Evolutionary conservation across 768 basidiomycete genomes (phyloP), one percentile per base, ranked within the genome.

Genomic region (Mycena alexandri): DNA sequence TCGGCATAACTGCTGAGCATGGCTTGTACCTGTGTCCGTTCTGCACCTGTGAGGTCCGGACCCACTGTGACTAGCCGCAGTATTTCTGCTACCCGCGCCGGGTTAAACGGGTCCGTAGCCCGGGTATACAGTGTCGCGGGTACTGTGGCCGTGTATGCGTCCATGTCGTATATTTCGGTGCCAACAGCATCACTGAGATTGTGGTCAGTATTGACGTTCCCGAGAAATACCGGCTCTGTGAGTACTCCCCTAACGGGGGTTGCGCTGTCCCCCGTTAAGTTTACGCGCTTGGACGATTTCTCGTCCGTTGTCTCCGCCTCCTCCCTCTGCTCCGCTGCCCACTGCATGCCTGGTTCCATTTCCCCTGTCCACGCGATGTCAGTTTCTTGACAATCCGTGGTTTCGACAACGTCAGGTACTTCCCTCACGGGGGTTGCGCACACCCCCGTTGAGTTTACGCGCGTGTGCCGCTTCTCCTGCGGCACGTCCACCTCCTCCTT

Each of bases 1-100:
- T 84, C 82, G 0, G 83, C 80, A 56, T 74, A 83, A 52, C 78
- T 62, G 0, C 8, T 41, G 0, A 85, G 33, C 3, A 83, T 54
- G 0, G 38, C 59, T 0, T 48, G 21, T 0, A 83, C 77, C 14
- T 65, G 17, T 3, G 12, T 14, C 3, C 65, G 54, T 55, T 86
- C 69, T 0, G 63, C 71, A 2, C 44, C 33, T 0, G 73, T 71
- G 0, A 85, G 51, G 55, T 84, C 80, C 0, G 16, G 9, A 0
- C 81, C 81, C 2, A 81, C 72, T 0, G 43, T 53, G 12, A 79
- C 69, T 48, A 73, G 52, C 13, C 21, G 33, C 19, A 75, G 24
- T 0, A 80, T 66, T 14, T 74, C 64, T 1, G 41, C 56, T 0
- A 79, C 74, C 1, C 75, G 36, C 11, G 46, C 73, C 5, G 65